Evolutionary conservation across 2,329 filamentous ascomycete genomes (phyloP).

Genomic region (Botrytis deweyae): DNA sequence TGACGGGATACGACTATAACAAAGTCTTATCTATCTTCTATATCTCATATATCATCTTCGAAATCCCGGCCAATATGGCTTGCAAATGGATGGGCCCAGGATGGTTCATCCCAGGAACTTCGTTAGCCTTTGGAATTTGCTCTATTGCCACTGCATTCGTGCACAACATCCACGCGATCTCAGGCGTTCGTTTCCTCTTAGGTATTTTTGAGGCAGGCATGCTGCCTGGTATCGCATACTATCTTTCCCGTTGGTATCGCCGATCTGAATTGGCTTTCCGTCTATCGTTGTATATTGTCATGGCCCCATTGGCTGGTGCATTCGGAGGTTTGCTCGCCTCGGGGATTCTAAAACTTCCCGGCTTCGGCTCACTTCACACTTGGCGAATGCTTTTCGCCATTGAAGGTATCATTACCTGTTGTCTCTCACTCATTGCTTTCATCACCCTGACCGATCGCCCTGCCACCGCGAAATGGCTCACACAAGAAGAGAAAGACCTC

Average conservation of each 20-base stretch:
- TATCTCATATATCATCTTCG: slow-evolving; percentile 70
- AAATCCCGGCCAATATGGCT: slow-evolving; percentile 64
- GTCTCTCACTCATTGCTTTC: slow-evolving; percentile 59
- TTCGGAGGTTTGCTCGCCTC: slow-evolving; percentile 68
- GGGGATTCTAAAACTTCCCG: slow-evolving; percentile 60
- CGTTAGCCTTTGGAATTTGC: slow-evolving; percentile 61
- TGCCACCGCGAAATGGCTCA: slow-evolving; percentile 65
- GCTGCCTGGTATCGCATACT: slow-evolving; percentile 69
- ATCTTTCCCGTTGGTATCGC: slow-evolving; percentile 71
- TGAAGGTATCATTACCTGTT: slow-evolving; percentile 64
- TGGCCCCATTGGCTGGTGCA: slow-evolving; percentile 67
- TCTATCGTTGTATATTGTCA: slow-evolving; percentile 67
- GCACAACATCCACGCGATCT: slow-evolving; percentile 46
- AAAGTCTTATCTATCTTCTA: slow-evolving; percentile 67
- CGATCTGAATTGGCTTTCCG: slow-evolving; percentile 66
- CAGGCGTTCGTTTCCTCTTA: slow-evolving; percentile 63
- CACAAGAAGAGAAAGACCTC: slow-evolving; percentile 63
- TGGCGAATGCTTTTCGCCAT: slow-evolving; percentile 74
- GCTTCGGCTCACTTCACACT: slow-evolving; percentile 49
- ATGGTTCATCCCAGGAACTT: slow-evolving; percentile 65
- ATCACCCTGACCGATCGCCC: slow-evolving; percentile 67
- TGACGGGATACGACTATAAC: slow-evolving; percentile 68
- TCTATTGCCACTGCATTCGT: slow-evolving; percentile 68
- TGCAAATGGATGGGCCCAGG: slow-evolving; percentile 73
- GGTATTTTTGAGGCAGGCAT: slow-evolving; percentile 68